These are phyloP conservation scores for Arbutus unedo DNA, from an alignment of 148 eudicot genomes.

Conservation along the genomic window DNA sequence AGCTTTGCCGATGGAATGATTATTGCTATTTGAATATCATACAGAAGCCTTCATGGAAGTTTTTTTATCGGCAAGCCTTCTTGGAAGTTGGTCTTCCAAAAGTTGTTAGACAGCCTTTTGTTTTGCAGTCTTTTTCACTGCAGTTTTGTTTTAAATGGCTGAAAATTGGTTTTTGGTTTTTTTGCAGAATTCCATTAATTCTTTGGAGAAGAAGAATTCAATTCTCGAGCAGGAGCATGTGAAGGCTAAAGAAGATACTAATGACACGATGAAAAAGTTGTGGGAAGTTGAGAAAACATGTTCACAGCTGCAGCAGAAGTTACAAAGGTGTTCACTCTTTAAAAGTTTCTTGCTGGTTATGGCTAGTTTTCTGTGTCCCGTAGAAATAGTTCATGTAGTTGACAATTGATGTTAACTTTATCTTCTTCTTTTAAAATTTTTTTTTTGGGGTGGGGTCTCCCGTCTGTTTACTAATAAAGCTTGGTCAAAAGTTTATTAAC, in stretches of 20 bases:
- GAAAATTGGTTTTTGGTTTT: slow-evolving; percentile 1
- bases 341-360: slow-evolving; percentile 6
- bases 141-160: neutral
- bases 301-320: slow-evolving; percentile 62
- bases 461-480: neutral
- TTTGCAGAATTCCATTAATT: slow-evolving; percentile 61
- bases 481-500: neutral
- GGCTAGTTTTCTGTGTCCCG: neutral
- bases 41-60: slow-evolving; percentile 1
- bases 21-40: neutral
- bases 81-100: slow-evolving; percentile 1
- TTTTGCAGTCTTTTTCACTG: neutral
- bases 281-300: slow-evolving; percentile 69
- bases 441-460: neutral
- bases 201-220: slow-evolving; percentile 63
- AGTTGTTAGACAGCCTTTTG: neutral
- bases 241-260: slow-evolving; percentile 56
- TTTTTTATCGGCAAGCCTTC: neutral
- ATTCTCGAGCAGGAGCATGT: slow-evolving; percentile 62
- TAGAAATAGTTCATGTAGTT: neutral
- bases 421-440: neutral
- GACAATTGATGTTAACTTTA: neutral
- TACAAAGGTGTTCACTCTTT: slow-evolving; percentile 51
- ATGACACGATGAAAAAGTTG: slow-evolving; percentile 49
- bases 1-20: neutral